A percentile compares a stretch with the other conserved stretches of the same genome.
These are phyloP conservation scores for Magnusiomyces ingens DNA, from an alignment of 1,139 yeast species.

Conservation along the genomic window DNA sequence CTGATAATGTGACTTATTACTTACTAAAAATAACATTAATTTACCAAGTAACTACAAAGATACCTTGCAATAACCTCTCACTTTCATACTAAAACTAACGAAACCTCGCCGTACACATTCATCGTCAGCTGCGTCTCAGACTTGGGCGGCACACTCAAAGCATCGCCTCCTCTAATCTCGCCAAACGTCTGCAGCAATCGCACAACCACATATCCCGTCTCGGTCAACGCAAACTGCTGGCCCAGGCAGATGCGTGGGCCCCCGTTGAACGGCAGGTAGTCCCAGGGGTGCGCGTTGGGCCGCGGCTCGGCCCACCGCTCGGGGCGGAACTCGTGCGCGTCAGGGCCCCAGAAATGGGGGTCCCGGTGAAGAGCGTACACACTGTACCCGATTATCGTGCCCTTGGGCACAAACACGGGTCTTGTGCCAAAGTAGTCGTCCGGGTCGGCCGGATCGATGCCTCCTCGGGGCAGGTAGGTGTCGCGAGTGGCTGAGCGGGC, in stretches of 20 bases:
- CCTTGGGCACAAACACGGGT: slow-evolving; percentile 45
- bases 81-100: neutral
- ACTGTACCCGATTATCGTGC: slow-evolving; percentile 41
- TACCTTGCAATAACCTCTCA: too few relatives aligned
- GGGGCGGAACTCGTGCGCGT: slow-evolving; percentile 43
- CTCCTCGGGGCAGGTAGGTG: slow-evolving; percentile 45
- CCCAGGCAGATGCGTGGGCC: slow-evolving; percentile 58
- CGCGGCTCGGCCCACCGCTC: slow-evolving; percentile 41
- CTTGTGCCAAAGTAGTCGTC: slow-evolving; percentile 28
- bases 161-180: too few relatives aligned
- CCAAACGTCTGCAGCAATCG: slow-evolving; percentile 35
- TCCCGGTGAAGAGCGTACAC: slow-evolving; percentile 43
- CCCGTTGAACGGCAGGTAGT: slow-evolving; percentile 50
- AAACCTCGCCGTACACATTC: neutral
- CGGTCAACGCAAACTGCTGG: slow-evolving; percentile 54
- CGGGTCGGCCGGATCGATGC: slow-evolving; percentile 38
- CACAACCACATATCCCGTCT: slow-evolving; percentile 43
- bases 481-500: slow-evolving; percentile 24
- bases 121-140: slow-evolving; percentile 33
- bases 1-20: too few relatives aligned
- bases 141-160: too few relatives aligned
- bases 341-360: slow-evolving; percentile 42
- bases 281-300: slow-evolving; percentile 35
- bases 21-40: too few relatives aligned
- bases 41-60: too few relatives aligned